Evolutionary conservation across 108 stramenopile species (phyloP), one percentile per base, ranked within the genome.

Genomic region (Halocafeteria seosinensis): DNA sequence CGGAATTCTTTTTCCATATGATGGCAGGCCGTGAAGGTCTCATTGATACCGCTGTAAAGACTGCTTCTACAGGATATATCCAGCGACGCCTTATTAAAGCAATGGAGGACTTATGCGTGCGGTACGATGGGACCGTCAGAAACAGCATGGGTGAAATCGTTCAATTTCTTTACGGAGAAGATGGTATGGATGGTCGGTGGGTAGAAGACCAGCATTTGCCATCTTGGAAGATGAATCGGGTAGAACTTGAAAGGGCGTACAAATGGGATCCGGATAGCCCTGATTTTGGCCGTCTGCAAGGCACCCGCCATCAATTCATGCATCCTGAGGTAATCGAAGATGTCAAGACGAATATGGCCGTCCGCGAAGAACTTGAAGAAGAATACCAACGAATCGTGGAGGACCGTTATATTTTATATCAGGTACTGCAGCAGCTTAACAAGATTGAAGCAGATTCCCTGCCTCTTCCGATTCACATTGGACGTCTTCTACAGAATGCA

Each of bases 1-100:
- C 93, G 81, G 96, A 98, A 73, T 98, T 98, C 77, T 98, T 92
- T 80, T 98, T 98, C 67, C 96, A 98, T 72, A 94, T 94, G 58
- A 98, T 98, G 96, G 94, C 92, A 72, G 94, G 94, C 32, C 84
- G 94, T 47, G 94, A 92, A 67, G 94, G 96, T 76, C 78, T 92
- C 55, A 98, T 98, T 69, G 96, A 98, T 74, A 98, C 96, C 21
- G 96, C 96, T 5, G 93, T 92, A 68, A 98, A 98, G 76, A 98
- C 96, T 27, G 89, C 96, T 29, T 90, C 93, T 76, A 95, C 93
- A 50, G 96, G 96, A 3, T 98, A 98, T 73, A 91, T 98, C 68
- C 96, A 98, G 75, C 89, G 96, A 24, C 89, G 94, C 64, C 82
- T 98, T 38, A 94, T 98, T 30, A 98, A 98, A 79, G 89, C 88